phyloP scores from a whole-genome alignment of 306 rosid species.

The Gillenia trifoliata region DNA sequence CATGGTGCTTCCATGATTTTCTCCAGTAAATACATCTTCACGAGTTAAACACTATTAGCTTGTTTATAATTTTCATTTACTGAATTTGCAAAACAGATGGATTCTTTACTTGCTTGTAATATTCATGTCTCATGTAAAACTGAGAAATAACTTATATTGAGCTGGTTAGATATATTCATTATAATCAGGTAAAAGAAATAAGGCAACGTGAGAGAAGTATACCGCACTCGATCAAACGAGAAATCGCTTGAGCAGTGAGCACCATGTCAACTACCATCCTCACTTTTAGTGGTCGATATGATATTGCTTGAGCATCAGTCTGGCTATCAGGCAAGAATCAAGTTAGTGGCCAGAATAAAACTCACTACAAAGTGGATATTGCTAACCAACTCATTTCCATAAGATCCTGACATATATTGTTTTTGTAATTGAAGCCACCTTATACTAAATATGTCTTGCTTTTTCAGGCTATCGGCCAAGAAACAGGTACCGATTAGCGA shows the following conservation, averaged over 20 bases:
- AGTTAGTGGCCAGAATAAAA: no score
- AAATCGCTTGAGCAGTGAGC: background rate
- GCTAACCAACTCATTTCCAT: no score
- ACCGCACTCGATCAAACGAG: background rate
- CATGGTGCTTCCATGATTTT: background rate
- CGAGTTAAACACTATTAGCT: background rate
- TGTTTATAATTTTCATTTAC: background rate
- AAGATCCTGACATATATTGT: no score
- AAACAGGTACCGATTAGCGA: no score
- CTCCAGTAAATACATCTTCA: background rate
- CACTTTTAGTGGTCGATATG: background rate
- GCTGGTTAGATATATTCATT: no score
- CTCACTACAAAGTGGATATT: no score
- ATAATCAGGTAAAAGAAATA: no score
- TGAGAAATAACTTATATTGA: no score
- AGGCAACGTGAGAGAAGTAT: background rate
- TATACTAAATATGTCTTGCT: no score
- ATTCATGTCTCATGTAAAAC: no score
- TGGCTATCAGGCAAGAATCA: background rate
- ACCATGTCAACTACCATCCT: background rate
- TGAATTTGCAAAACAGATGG: background rate
- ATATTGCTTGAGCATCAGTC: background rate
- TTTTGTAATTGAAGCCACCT: no score
- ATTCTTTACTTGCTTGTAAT: background rate
- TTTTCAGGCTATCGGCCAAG: no score